Percentiles rank a stretch among this genome's conserved stretches.
These are phyloP conservation scores for Cornus florida DNA, from an alignment of 148 eudicot species.

Conservation along the genomic window DNA sequence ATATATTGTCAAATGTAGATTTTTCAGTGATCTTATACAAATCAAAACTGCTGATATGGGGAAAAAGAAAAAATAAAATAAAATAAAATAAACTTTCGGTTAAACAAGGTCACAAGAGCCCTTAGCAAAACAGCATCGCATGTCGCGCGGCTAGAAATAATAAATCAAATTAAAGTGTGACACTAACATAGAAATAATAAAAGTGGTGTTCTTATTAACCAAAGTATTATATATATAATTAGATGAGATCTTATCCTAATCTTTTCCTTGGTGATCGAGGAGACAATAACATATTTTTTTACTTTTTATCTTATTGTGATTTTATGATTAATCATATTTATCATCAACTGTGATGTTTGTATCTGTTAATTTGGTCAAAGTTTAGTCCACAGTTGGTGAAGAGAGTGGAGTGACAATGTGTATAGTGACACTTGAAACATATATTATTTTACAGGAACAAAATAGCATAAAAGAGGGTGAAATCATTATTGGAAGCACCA, in stretches of 20 bases:
- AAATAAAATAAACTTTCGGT: too few species aligned
- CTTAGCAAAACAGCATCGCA: neutral
- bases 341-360: neutral
- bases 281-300: neutral
- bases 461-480: neutral
- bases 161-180: too few species aligned
- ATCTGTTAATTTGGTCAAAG: neutral
- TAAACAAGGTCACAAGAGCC: too few species aligned
- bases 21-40: neutral
- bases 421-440: slow-evolving; percentile 9
- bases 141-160: neutral
- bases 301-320: neutral
- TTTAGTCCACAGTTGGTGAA: neutral
- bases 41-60: neutral
- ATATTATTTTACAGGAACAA: too few species aligned
- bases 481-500: slow-evolving; percentile 18
- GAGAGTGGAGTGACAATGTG: neutral
- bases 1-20: neutral
- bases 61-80: too few species aligned
- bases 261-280: neutral
- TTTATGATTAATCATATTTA: neutral
- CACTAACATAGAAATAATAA: neutral
- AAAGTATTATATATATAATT: too few species aligned
- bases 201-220: too few species aligned
- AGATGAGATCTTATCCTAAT: neutral